Conservation (phyloP, 148 eudicot genomes). For the Pharnaceum exiguum region DNA sequence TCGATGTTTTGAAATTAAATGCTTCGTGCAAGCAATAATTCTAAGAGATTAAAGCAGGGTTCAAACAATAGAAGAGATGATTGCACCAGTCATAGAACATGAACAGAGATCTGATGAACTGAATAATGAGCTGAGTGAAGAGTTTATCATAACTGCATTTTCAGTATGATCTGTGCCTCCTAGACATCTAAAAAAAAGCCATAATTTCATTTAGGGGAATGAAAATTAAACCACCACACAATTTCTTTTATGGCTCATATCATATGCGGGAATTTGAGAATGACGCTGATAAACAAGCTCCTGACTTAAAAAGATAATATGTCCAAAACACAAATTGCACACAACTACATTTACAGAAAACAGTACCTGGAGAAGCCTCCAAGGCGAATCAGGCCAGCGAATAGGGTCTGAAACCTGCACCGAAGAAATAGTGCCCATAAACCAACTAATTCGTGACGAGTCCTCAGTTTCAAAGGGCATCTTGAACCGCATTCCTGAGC, state of each 20-base stretch:
- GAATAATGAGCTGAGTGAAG: not conserved
- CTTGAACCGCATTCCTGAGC: conserved; percentile 90
- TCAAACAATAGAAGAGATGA: too few relatives aligned
- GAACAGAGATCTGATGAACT: not conserved
- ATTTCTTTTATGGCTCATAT: too few relatives aligned
- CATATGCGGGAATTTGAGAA: too few relatives aligned
- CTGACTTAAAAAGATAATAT: not conserved
- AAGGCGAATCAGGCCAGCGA: conserved; percentile 92
- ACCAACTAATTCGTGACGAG: conserved; percentile 91
- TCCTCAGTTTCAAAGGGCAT: conserved; percentile 98
- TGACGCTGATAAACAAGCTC: too few relatives aligned
- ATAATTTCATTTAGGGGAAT: too few relatives aligned
- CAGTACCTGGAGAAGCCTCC: conserved; percentile 94
- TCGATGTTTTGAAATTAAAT: not conserved
- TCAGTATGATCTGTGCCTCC: not conserved
- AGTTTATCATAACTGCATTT: not conserved
- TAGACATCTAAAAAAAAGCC: not conserved
- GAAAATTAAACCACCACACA: too few relatives aligned
- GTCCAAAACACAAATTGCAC: not conserved
- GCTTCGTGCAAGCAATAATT: not conserved
- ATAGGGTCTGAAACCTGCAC: conserved; percentile 81
- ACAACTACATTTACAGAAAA: not conserved
- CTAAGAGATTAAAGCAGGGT: not conserved
- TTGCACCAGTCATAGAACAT: too few relatives aligned
- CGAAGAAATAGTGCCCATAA: conserved; percentile 83